Evolutionary conservation across 1,139 yeast species (phyloP).

Genomic region (Candida sojae): DNA sequence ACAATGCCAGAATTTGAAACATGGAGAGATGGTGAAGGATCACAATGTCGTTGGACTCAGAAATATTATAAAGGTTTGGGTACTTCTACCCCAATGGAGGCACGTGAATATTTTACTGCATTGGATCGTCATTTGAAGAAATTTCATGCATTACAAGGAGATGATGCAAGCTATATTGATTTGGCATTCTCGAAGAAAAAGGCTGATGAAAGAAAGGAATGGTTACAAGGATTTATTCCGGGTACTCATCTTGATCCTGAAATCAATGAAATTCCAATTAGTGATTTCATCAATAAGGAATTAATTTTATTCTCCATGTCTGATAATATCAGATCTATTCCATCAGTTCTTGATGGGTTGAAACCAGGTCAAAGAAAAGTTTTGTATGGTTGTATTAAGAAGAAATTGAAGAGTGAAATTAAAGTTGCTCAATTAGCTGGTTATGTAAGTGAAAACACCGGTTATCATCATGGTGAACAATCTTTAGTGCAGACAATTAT

Average conservation of each 20-base stretch:
- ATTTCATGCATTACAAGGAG: slow-evolving; percentile 80
- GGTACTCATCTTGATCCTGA: slow-evolving; percentile 93
- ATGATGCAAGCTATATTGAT: slow-evolving; percentile 82
- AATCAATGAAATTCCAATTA: slow-evolving; percentile 75
- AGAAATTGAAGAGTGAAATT: slow-evolving; percentile 74
- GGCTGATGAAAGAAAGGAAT: slow-evolving; percentile 97
- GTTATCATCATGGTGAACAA: slow-evolving; percentile 94
- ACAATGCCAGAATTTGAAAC: slow-evolving; percentile 94
- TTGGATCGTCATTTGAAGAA: slow-evolving; percentile 84
- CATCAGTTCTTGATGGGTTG: slow-evolving; percentile 91
- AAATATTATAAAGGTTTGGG: slow-evolving; percentile 99
- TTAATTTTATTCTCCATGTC: slow-evolving; percentile 95
- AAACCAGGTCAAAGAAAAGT: slow-evolving; percentile 98
- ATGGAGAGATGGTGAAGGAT: slow-evolving; percentile 89
- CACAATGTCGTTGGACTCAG: slow-evolving; percentile 78
- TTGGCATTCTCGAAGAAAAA: slow-evolving; percentile 93
- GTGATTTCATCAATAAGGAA: slow-evolving; percentile 94
- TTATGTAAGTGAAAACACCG: slow-evolving; percentile 85
- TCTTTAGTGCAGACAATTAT: slow-evolving; percentile 87
- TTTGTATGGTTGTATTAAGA: slow-evolving; percentile 82
- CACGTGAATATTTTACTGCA: slow-evolving; percentile 85
- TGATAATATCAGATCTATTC: slow-evolving; percentile 93
- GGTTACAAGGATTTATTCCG: slow-evolving; percentile 87
- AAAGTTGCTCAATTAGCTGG: slow-evolving; percentile 93
- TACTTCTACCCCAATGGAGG: slow-evolving; percentile 82